These are phyloP conservation scores for Parathielavia appendiculata DNA, from an alignment of 495 filamentous ascomycete genomes.

Conservation along the genomic window DNA sequence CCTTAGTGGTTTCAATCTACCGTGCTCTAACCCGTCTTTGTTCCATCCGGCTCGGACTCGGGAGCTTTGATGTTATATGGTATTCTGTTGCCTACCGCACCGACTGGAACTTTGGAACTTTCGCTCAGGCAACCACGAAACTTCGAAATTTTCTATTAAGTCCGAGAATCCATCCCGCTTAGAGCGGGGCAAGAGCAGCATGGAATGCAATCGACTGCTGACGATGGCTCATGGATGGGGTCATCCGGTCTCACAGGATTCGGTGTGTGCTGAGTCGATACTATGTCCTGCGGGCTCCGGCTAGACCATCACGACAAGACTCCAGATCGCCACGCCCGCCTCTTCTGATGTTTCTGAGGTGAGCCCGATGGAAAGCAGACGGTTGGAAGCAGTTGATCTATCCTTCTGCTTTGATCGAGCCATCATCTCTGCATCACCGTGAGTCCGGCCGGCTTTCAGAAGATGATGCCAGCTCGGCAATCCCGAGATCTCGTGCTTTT, in stretches of 20 bases:
- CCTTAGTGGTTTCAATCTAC: no score
- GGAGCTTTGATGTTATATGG: background rate
- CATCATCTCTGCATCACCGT: no score
- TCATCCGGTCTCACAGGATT: background rate
- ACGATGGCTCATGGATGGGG: background rate
- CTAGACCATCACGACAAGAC: no score
- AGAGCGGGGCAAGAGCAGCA: background rate
- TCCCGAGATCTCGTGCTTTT: no score
- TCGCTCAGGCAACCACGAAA: conserved; percentile 1
- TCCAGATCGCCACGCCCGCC: no score
- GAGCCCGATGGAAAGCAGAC: no score
- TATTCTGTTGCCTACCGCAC: conserved; percentile 1
- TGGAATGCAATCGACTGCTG: background rate
- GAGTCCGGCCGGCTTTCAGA: no score
- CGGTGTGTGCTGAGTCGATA: background rate
- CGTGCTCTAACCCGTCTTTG: no score
- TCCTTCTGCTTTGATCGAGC: no score
- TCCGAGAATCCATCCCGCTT: background rate
- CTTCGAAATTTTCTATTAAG: background rate
- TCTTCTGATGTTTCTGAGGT: background rate
- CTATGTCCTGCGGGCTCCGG: background rate
- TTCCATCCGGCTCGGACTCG: background rate
- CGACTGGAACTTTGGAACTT: background rate
- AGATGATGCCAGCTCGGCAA: no score
- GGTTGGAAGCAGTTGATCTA: no score